Conservation (phyloP, 1,139 yeast genomes). For the Scheffersomyces illinoinensis region DNA sequence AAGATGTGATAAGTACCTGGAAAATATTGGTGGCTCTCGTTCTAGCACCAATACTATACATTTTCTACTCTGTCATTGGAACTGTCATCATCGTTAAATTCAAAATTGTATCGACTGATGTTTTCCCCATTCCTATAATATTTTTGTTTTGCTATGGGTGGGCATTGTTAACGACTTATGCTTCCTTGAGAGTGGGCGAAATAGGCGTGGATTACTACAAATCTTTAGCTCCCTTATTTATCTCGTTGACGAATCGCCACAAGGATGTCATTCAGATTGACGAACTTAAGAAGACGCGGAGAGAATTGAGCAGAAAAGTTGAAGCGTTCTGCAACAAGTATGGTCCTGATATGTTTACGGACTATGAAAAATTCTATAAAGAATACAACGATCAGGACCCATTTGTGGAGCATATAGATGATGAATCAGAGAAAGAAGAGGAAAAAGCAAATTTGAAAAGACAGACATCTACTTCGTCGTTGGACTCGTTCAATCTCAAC, state of each 20-base stretch:
- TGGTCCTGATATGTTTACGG: conserved; percentile 81
- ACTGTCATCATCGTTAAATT: conserved; percentile 28
- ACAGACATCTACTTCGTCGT: conserved; percentile 5
- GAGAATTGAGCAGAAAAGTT: conserved; percentile 56
- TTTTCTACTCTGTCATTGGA: conserved; percentile 42
- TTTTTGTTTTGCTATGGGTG: conserved; percentile 37
- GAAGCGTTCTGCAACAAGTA: conserved; percentile 67
- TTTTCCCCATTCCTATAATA: conserved; percentile 16
- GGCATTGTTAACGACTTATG: conserved; percentile 44
- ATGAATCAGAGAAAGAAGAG: conserved; percentile 52
- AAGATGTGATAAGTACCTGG: conserved; percentile 61
- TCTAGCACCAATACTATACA: conserved; percentile 44
- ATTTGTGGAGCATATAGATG: conserved; percentile 47
- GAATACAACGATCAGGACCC: conserved; percentile 21
- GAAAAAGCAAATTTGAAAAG: conserved; percentile 20
- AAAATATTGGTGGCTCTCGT: conserved; percentile 47
- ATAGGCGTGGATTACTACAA: conserved; percentile 43
- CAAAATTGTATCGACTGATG: conserved; percentile 13
- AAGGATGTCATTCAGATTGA: conserved; percentile 39
- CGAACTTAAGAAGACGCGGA: conserved; percentile 56
- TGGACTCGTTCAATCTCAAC: conserved; percentile 16
- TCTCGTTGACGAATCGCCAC: conserved; percentile 45
- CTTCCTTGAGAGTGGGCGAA: conserved; percentile 45
- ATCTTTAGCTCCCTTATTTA: conserved; percentile 39
- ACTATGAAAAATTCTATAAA: conserved; percentile 40